phyloP scores from a whole-genome alignment of 371 early-diverging fungal species.

The Mortierella sp. region DNA sequence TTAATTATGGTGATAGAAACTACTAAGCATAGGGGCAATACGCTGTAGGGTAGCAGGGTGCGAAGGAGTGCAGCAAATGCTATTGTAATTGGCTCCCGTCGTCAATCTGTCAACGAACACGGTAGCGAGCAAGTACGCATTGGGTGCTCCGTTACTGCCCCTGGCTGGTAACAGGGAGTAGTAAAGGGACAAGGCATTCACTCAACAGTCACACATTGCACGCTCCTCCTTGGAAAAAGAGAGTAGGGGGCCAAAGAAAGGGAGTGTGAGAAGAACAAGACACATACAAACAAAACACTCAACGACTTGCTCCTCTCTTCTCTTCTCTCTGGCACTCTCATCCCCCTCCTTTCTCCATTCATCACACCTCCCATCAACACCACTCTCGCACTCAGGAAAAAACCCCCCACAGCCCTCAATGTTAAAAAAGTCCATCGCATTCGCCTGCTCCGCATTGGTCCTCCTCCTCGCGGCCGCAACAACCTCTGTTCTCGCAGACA shows the following conservation, averaged over 20 bases:
- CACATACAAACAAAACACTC: not conserved
- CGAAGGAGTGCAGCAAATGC: too few species aligned
- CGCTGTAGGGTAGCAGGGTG: too few species aligned
- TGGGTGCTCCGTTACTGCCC: not conserved
- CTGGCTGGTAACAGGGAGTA: not conserved
- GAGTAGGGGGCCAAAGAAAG: slow-evolving; percentile 4
- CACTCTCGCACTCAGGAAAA: not conserved
- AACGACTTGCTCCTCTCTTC: not conserved
- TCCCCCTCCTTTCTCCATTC: not conserved
- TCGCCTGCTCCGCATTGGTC: not conserved
- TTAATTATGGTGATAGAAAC: too few species aligned
- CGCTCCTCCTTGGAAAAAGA: not conserved
- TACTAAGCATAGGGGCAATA: too few species aligned
- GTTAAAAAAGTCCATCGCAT: not conserved
- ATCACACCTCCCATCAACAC: not conserved
- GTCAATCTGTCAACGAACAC: too few species aligned
- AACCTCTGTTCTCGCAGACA: slow-evolving; percentile 1
- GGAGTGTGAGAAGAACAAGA: not conserved
- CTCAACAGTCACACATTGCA: not conserved
- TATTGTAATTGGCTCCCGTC: too few species aligned
- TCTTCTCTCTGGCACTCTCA: not conserved
- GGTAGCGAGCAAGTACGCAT: too few species aligned
- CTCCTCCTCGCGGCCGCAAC: slow-evolving; percentile 16
- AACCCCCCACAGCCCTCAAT: not conserved
- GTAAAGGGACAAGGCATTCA: not conserved